Conservation (phyloP, 1,284 basidiomycete genomes). For the Leccinum angustisporum region DNA sequence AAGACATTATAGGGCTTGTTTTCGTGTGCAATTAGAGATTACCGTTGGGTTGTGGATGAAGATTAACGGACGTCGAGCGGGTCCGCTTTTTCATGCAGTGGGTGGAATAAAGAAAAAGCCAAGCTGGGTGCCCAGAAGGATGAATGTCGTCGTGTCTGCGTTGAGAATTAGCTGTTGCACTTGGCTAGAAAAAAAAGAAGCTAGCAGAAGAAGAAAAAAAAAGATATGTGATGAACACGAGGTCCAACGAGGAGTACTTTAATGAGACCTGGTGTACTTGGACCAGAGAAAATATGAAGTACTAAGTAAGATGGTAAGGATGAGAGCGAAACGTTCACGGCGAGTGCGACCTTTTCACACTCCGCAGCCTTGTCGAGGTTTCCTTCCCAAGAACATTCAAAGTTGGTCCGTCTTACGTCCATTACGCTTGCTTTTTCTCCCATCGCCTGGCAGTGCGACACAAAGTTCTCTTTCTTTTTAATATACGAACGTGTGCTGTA, state of each 20-base stretch:
- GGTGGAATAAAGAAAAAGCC: constrained; percentile 27
- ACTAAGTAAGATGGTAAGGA: constrained; percentile 51
- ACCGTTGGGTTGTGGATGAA: constrained; percentile 52
- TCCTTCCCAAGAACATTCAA: constrained; percentile 19
- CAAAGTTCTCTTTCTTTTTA: constrained; percentile 9
- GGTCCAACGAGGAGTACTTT: constrained; percentile 36
- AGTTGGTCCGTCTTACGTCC: constrained; percentile 8
- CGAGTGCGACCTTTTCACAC: constrained; percentile 39
- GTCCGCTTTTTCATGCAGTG: constrained; percentile 35
- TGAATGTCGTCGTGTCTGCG: constrained; percentile 35
- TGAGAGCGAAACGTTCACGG: constrained; percentile 37
- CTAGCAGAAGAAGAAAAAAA: constrained; percentile 22
- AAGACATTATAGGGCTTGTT: constrained; percentile 78
- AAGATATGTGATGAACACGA: constrained; percentile 33
- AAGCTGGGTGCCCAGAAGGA: constrained; percentile 17
- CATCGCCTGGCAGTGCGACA: not conserved
- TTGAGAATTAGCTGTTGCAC: constrained; percentile 36
- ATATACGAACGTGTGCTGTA: constrained; percentile 19
- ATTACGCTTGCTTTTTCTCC: not conserved
- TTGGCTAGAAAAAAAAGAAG: constrained; percentile 22
- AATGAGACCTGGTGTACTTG: constrained; percentile 34
- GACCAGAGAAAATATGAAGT: constrained; percentile 39
- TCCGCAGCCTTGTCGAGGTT: constrained; percentile 36
- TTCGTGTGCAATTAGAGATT: constrained; percentile 80
- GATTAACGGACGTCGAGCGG: constrained; percentile 35